Conservation (phyloP, 805 yeast genomes). For the Pichia deserticola region DNA sequence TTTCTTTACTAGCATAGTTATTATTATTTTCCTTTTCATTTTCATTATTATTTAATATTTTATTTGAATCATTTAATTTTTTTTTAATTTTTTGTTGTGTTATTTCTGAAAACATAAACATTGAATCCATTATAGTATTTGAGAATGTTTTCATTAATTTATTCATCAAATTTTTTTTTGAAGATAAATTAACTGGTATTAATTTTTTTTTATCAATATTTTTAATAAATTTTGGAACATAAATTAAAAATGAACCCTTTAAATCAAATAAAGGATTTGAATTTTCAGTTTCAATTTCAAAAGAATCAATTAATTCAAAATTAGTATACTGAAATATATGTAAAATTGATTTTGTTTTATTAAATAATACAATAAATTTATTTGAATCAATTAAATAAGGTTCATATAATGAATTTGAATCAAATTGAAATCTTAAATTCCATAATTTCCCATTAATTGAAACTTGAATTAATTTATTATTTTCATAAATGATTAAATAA, state of each 20-base stretch:
- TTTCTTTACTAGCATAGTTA: conserved; percentile 13
- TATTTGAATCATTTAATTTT: conserved; percentile 19
- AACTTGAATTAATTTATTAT: too few relatives aligned
- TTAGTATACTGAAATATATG: conserved; percentile 6
- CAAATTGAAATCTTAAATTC: not conserved
- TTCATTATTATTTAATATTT: not conserved
- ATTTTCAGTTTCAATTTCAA: conserved; percentile 21
- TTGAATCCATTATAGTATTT: conserved; percentile 40
- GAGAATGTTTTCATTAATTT: conserved; percentile 44
- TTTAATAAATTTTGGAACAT: conserved; percentile 10
- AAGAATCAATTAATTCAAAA: not conserved
- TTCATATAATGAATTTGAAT: conserved; percentile 4
- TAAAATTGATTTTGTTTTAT: conserved; percentile 15
- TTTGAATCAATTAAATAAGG: conserved; percentile 10
- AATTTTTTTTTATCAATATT: conserved; percentile 18
- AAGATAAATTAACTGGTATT: conserved; percentile 42
- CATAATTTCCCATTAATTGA: not conserved
- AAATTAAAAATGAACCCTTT: conserved; percentile 43
- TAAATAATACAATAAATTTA: conserved; percentile 13
- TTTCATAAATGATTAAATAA: too few relatives aligned
- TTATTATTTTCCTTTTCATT: not conserved
- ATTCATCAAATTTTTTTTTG: conserved; percentile 39
- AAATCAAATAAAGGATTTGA: conserved; percentile 40
- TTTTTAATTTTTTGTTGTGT: conserved; percentile 38
- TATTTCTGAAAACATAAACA: conserved; percentile 36